phyloP scores from a whole-genome alignment of 2,329 filamentous ascomycete genomes.

The Aspergillus texensis region DNA sequence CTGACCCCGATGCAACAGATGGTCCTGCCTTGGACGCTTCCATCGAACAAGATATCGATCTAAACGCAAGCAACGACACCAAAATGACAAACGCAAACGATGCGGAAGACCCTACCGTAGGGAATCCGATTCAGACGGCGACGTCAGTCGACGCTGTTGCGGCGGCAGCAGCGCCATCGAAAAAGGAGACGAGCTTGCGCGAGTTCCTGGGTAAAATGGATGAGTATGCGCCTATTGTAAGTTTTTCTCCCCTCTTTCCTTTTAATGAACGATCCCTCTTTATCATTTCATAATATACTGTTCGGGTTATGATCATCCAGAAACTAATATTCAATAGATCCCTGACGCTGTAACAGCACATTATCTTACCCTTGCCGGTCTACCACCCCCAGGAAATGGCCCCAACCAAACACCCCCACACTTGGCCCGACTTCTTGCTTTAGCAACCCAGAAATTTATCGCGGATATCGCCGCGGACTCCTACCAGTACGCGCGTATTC shows the following conservation, averaged over 20 bases:
- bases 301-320: too few species aligned
- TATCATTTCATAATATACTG: background rate
- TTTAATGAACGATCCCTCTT: slow-evolving; percentile 1
- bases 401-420: slow-evolving; percentile 77
- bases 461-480: slow-evolving; percentile 96
- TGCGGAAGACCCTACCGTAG: slow-evolving; percentile 17
- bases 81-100: slow-evolving; percentile 22
- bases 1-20: slow-evolving; percentile 29
- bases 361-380: slow-evolving; percentile 93
- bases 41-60: slow-evolving; percentile 42
- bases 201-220: slow-evolving; percentile 97
- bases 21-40: slow-evolving; percentile 34
- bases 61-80: slow-evolving; percentile 30
- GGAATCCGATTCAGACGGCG: slow-evolving; percentile 24
- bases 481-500: slow-evolving; percentile 95
- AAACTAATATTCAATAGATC: slow-evolving; percentile 62
- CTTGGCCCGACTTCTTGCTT: slow-evolving; percentile 87
- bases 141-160: slow-evolving; percentile 49
- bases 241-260: slow-evolving; percentile 37
- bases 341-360: slow-evolving; percentile 97
- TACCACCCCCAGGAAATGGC: slow-evolving; percentile 81
- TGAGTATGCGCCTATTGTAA: slow-evolving; percentile 93
- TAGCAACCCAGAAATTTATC: slow-evolving; percentile 99
- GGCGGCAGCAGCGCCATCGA: slow-evolving; percentile 62
- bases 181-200: slow-evolving; percentile 88